These are phyloP conservation scores for Citrus sp. DNA, from an alignment of 345 rosid genomes.

Conservation along the genomic window DNA sequence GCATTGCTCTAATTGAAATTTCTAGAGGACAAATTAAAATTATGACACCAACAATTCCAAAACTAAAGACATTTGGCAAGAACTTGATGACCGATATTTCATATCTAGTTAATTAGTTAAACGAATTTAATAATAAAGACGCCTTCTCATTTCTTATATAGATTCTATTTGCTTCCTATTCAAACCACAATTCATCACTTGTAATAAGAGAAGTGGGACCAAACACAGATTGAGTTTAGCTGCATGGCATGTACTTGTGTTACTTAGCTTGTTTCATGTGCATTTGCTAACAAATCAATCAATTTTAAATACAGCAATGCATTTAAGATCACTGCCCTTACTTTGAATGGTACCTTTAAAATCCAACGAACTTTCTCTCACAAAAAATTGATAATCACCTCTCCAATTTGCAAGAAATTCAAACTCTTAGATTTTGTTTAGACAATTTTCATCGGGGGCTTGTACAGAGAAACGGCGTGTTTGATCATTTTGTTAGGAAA, in stretches of 20 bases:
- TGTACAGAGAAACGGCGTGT: not conserved
- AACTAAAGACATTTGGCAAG: not conserved
- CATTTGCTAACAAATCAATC: not conserved
- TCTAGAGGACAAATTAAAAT: too few species aligned
- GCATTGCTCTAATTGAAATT: not conserved
- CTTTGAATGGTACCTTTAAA: not conserved
- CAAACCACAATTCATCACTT: not conserved
- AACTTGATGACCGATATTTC: not conserved
- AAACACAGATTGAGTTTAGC: not conserved
- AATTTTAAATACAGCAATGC: not conserved
- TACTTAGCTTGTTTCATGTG: not conserved
- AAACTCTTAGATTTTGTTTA: not conserved
- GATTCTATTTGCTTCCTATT: not conserved
- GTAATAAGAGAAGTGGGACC: constrained; percentile 3
- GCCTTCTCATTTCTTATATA: not conserved
- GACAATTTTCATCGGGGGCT: too few species aligned
- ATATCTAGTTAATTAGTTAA: not conserved
- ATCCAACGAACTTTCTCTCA: too few species aligned
- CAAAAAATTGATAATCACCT: too few species aligned
- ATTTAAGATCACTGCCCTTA: not conserved
- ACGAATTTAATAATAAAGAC: not conserved
- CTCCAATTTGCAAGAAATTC: not conserved
- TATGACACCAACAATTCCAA: not conserved
- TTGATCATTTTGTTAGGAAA: not conserved
- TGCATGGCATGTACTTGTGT: not conserved